Base-by-base conservation (phyloP, 768 basidiomycete genomes). In the Clitopilus passeckerianus region DNA sequence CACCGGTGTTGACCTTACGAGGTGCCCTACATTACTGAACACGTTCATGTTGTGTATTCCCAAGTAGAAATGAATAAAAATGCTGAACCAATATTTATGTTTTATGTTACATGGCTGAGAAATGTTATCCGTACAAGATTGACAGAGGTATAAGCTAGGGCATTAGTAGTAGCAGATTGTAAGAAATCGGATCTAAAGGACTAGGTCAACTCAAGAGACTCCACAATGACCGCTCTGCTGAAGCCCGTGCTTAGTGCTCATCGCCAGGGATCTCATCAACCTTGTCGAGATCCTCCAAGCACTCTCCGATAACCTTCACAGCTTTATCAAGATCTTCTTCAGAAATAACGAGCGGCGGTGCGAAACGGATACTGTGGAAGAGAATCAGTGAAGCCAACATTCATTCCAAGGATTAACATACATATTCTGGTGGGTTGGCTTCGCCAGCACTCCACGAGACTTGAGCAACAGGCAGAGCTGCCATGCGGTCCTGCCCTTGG, bases 361-460 rank as follows among this genome's bases (percentile, higher is more conserved):
- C 93, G 70, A 99, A 96, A 33, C 96, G 94, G 65, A 99, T 91
- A 57, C 95, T 98, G 66, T 98, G 66, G 2, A 63, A 23, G 53
- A 6, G 43, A 56, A 54, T 34, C 46, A 41, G 10, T n/a, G 10
- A 41, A n/a, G 22, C 46, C 3, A 57, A 22, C 27, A 6, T 35
- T 18, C 7, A 35, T 2, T 23, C 5, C 18, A 22, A 50, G 24
- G 14, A 43, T 16, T n/a, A 16, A 79, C 93, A 66, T 66, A 95
- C 93, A 92, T 93, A 73, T 96, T 96, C 24, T 87, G 84, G 68
- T 97, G 95, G 0, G 96, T 98, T 12, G 97, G 95, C 80, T 99
- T 98, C 27, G 95, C 96, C 63, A 99, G 76, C 58, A 98, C 83
- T 4, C 95, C 94, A 52, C 91, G 83, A 65, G 86, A 88, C 86